Conservation (phyloP, 2,329 filamentous ascomycete species). For the Epichloe sp. region DNA sequence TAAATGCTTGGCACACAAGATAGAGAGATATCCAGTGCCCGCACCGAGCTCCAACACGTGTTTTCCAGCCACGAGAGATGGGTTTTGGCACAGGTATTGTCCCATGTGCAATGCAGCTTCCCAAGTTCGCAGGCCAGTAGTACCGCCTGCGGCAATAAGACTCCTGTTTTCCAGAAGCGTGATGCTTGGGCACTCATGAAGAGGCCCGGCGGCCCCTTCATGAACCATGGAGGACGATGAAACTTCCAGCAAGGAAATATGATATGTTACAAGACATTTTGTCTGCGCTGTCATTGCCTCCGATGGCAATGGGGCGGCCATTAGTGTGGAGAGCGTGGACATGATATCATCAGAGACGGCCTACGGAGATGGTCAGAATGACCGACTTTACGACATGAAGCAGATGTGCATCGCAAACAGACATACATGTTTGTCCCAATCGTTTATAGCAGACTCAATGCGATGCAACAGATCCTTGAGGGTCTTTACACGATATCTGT, state of each 20-base stretch:
- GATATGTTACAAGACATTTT: conserved; percentile 65
- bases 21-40: conserved; percentile 63
- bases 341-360: conserved; percentile 75
- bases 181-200: conserved; percentile 27
- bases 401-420: not conserved
- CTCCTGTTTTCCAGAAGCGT: conserved; percentile 56
- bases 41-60: conserved; percentile 60
- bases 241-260: conserved; percentile 23
- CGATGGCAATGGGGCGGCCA: conserved; percentile 49
- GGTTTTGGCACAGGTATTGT: conserved; percentile 46
- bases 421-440: conserved; percentile 83
- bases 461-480: conserved; percentile 59
- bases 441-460: conserved; percentile 61
- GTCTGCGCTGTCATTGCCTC: conserved; percentile 54
- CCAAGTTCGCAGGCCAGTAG: conserved; percentile 69
- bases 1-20: conserved; percentile 59
- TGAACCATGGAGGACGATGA: conserved; percentile 9
- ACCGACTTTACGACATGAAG: not conserved
- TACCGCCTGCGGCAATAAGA: conserved; percentile 57
- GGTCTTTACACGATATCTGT: conserved; percentile 55
- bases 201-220: not conserved
- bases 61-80: conserved; percentile 34
- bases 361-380: conserved; percentile 33
- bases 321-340: conserved; percentile 49
- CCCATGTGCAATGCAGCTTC: conserved; percentile 66